Base-by-base conservation (phyloP, 2,329 filamentous ascomycete species). In the Acephala macrosclerotiorum region DNA sequence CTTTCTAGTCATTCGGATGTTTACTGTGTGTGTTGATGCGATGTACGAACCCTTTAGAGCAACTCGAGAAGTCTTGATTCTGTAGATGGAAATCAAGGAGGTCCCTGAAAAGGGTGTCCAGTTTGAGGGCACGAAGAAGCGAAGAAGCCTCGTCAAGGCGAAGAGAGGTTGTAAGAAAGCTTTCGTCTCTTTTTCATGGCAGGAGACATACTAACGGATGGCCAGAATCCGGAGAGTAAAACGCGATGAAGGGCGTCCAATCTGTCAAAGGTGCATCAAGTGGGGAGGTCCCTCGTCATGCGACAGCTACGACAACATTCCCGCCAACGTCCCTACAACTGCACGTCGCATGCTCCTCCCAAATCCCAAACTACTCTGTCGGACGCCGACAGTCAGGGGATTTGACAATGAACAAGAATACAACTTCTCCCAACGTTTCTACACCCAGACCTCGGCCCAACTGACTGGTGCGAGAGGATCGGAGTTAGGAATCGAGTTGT, bases 341-440 rank as follows among this genome's bases (percentile, higher is more conserved):
- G 3, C n/a, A n/a, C 38, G 18, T 38, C 29, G 22, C 8, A 22
- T 20, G 33, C 35, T 51, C 18, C 55, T 49, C 25, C 53, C 53
- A 38, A 55, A 55, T 20, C 26, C 51, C 7, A 35, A 33, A 33
- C 20, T 25, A 16, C 53, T 63, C 26, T 51, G 42, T 29, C 38
- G 29, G 12, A 18, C 38, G 2, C 61, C 61, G 2, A 35, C 26
- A 18, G 20, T 38, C 45, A n/a, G 58, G 18, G n/a, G 33, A 18
- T 67, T 68, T 38, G 25, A 55, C 20, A 68, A 64, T 42, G 63
- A 57, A 26, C 14, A 64, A 58, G 68, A 70, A 58, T 64, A 61
- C 20, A 45, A 42, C 25, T 66, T 66, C 58, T 70, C 69, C 60
- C 66, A 69, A 45, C 60, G 63, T 14, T 70, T 68, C 61, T 63